These are phyloP conservation scores for Schoenoplectus tabernaemontani DNA, from an alignment of 202 grass and related monocot species.

Conservation along the genomic window DNA sequence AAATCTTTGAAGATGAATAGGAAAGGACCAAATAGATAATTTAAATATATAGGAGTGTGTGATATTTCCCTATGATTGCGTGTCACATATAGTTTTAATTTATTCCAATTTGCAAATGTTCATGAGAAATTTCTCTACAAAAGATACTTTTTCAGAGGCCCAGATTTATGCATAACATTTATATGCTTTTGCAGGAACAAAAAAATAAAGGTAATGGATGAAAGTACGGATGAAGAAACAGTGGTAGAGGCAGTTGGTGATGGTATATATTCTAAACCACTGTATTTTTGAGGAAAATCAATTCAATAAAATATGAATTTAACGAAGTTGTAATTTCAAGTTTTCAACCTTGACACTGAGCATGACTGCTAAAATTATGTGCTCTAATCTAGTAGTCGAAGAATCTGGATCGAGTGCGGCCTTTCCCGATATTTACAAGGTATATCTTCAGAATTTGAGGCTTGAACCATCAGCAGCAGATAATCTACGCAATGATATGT, in stretches of 20 bases:
- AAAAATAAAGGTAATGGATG: not conserved
- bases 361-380: not conserved
- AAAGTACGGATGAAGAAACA: not conserved
- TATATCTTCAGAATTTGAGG: conserved; percentile 50
- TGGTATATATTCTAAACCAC: not conserved
- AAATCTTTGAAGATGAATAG: too few relatives aligned
- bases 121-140: not conserved
- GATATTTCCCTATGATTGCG: too few relatives aligned
- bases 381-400: not conserved
- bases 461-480: conserved; percentile 60
- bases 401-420: not conserved
- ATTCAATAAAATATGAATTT: not conserved
- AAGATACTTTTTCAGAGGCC: not conserved
- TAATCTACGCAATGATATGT: conserved; percentile 32
- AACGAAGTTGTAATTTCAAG: too few relatives aligned
- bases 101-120: not conserved
- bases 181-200: conserved; percentile 3
- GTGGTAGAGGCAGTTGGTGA: not conserved
- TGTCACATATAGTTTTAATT: not conserved
- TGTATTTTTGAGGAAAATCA: not conserved
- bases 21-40: too few relatives aligned
- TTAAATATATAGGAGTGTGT: too few relatives aligned
- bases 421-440: conserved; percentile 8
- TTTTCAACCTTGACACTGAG: not conserved
- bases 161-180: not conserved